Evolutionary conservation across 2,329 filamentous ascomycete species (phyloP).

Genomic region (Aschersonia sp.): DNA sequence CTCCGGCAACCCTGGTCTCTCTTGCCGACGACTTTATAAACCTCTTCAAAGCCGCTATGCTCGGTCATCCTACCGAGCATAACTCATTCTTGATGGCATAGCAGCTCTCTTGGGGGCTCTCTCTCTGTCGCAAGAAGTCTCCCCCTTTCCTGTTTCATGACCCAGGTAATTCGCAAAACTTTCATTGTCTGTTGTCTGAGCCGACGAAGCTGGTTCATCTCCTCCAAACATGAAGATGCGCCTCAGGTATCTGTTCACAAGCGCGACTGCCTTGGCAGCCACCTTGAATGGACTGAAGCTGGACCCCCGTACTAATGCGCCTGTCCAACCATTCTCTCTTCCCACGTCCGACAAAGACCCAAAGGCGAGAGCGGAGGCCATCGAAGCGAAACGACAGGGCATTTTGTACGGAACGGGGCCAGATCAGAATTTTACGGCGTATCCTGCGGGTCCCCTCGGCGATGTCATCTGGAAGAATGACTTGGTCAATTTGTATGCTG

Average conservation of each 20-base stretch:
- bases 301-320: neutral
- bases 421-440: conserved; percentile 1
- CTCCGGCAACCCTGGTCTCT: neutral
- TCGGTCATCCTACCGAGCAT: too few species aligned
- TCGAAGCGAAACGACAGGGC: neutral
- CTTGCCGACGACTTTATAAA: neutral
- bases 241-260: too few species aligned
- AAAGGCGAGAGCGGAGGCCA: neutral
- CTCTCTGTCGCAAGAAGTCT: too few species aligned
- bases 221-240: too few species aligned
- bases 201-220: too few species aligned
- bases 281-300: neutral
- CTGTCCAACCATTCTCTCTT: neutral
- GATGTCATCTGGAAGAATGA: conserved; percentile 1
- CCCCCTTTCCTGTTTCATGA: too few species aligned
- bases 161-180: too few species aligned
- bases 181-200: too few species aligned
- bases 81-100: too few species aligned
- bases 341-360: neutral
- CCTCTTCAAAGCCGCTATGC: too few species aligned
- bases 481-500: neutral
- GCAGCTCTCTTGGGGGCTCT: too few species aligned
- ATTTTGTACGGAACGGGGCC: conserved; percentile 1
- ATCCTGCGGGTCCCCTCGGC: conserved; percentile 1
- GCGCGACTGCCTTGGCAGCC: neutral